These are phyloP conservation scores for Phanerochaete carnosa DNA, from an alignment of 768 basidiomycete species.

Conservation along the genomic window DNA sequence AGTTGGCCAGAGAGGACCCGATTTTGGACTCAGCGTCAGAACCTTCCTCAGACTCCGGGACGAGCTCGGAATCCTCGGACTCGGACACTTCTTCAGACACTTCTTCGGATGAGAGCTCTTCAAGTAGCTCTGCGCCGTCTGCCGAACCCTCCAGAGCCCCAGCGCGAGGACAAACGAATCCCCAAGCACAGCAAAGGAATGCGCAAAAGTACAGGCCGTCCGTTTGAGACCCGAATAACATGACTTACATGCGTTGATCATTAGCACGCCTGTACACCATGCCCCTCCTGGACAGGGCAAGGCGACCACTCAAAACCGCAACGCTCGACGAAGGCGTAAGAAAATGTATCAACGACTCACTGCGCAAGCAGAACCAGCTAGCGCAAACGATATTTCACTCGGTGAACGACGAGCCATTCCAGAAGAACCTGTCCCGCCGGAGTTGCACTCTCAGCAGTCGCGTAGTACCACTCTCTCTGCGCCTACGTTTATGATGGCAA, in stretches of 20 bases:
- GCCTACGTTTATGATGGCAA: slow-evolving; percentile 39
- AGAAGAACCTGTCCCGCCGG: background rate
- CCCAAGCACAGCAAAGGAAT: background rate
- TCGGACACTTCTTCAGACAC: slow-evolving; percentile 22
- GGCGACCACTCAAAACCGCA: slow-evolving; percentile 51
- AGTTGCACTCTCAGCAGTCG: background rate
- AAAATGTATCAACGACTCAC: slow-evolving; percentile 30
- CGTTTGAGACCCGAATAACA: background rate
- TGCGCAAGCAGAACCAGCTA: slow-evolving; percentile 24
- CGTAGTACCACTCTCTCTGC: background rate
- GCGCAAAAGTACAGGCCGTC: slow-evolving; percentile 8
- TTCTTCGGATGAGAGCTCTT: slow-evolving; percentile 22
- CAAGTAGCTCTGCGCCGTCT: slow-evolving; percentile 20
- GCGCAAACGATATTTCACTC: slow-evolving; percentile 44
- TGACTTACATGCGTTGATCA: background rate
- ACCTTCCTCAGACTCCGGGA: slow-evolving; percentile 11
- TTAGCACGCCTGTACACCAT: slow-evolving; percentile 16
- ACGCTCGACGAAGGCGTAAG: slow-evolving; percentile 53
- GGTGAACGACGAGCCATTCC: slow-evolving; percentile 21
- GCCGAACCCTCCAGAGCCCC: slow-evolving; percentile 21
- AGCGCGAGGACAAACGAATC: slow-evolving; percentile 14
- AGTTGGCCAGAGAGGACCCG: background rate
- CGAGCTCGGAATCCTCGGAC: slow-evolving; percentile 12
- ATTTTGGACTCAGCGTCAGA: slow-evolving; percentile 9
- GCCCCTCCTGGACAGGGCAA: slow-evolving; percentile 64